Percentiles rank a stretch among this genome's conserved stretches.
These are phyloP conservation scores for Mycena leptocephala DNA, from an alignment of 768 basidiomycete species.

Conservation along the genomic window DNA sequence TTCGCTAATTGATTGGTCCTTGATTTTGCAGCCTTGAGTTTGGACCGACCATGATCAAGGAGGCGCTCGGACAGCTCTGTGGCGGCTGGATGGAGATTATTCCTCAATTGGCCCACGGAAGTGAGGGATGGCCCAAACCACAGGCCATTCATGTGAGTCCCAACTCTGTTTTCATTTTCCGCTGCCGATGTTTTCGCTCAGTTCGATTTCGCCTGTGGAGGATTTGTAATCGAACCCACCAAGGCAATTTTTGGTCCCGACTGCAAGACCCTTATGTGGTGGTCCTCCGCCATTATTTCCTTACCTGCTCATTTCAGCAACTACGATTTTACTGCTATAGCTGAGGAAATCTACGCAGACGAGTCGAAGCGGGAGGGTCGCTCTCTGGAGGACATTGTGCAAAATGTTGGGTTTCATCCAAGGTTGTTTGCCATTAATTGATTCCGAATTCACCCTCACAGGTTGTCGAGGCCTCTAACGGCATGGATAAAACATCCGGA, in stretches of 20 bases:
- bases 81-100: constrained; percentile 16
- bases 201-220: constrained; percentile 16
- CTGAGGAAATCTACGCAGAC: constrained; percentile 15
- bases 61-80: background rate
- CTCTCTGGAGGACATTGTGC: background rate
- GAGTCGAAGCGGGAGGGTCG: background rate
- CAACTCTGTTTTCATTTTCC: background rate
- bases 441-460: background rate
- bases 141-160: constrained; percentile 17
- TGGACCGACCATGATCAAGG: background rate
- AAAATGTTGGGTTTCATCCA: background rate
- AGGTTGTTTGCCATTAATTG: no score
- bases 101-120: background rate
- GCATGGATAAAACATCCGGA: constrained; percentile 19
- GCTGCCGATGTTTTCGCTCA: background rate
- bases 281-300: background rate
- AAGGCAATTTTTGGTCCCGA: constrained; percentile 20
- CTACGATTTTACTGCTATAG: constrained; percentile 22
- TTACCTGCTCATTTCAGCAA: constrained; percentile 7
- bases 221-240: constrained; percentile 1
- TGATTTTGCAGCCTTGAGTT: background rate
- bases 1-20: background rate
- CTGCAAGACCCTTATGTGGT: constrained; percentile 28
- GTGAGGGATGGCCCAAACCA: constrained; percentile 24
- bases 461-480: constrained; percentile 15